phyloP scores from a whole-genome alignment of 2,329 filamentous ascomycete genomes.

The Talaromyces pinophilus region DNA sequence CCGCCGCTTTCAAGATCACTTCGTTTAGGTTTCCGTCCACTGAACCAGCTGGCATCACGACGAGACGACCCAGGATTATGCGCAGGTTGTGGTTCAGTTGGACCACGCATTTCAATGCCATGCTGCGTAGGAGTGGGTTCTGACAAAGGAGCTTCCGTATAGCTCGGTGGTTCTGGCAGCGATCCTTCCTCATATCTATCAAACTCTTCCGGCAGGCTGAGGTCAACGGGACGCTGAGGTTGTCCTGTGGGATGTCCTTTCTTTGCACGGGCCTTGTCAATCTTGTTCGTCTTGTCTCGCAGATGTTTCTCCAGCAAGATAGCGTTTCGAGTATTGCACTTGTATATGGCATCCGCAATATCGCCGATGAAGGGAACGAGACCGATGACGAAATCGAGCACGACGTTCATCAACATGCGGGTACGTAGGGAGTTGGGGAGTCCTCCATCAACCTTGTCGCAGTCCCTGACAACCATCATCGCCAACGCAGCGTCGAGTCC shows the following conservation, averaged over 20 bases:
- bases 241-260: constrained; percentile 28
- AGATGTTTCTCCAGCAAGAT: constrained; percentile 49
- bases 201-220: constrained; percentile 43
- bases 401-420: constrained; percentile 79
- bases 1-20: constrained; percentile 30
- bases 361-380: constrained; percentile 55
- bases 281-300: constrained; percentile 46
- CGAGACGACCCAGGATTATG: constrained; percentile 30
- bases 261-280: constrained; percentile 35
- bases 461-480: constrained; percentile 71
- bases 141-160: constrained; percentile 17
- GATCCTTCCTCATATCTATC: constrained; percentile 36
- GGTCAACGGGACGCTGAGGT: constrained; percentile 31
- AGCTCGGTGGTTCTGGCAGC: constrained; percentile 30
- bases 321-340: constrained; percentile 52
- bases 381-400: constrained; percentile 52
- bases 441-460: constrained; percentile 73
- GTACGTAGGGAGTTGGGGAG: constrained; percentile 59
- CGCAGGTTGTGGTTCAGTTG: constrained; percentile 30
- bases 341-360: constrained; percentile 50
- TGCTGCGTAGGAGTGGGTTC: constrained; percentile 3
- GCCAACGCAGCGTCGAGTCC: constrained; percentile 71
- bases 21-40: constrained; percentile 30
- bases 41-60: constrained; percentile 34
- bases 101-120: constrained; percentile 8